phyloP scores from a whole-genome alignment of 2,329 filamentous ascomycete species.

The Leptographium flavum region DNA sequence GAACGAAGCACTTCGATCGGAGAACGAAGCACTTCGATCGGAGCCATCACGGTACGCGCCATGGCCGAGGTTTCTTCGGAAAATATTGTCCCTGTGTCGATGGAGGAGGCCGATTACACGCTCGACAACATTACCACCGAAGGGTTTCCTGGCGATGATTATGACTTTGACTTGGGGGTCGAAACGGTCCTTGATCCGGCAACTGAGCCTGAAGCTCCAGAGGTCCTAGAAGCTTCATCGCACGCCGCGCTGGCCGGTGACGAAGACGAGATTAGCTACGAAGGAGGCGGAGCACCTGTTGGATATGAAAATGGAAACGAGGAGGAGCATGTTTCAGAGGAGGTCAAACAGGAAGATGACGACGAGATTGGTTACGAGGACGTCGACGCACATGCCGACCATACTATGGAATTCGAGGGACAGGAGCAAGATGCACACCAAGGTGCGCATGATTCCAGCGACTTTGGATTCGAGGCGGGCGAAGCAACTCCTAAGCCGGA shows the following conservation, averaged over 20 bases:
- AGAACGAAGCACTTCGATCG: too few species aligned
- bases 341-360: conserved; percentile 9
- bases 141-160: conserved; percentile 14
- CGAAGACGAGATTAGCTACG: conserved; percentile 10
- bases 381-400: conserved; percentile 5
- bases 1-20: too few species aligned
- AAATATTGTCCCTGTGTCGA: conserved; percentile 1
- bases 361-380: conserved; percentile 26
- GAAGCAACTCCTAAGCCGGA: background rate
- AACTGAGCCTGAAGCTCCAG: background rate
- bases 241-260: conserved; percentile 2
- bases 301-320: background rate
- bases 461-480: conserved; percentile 5
- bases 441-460: conserved; percentile 2
- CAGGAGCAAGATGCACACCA: background rate
- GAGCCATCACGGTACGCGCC: background rate
- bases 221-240: background rate
- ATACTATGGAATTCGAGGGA: background rate
- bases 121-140: conserved; percentile 10
- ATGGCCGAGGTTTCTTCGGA: conserved; percentile 12
- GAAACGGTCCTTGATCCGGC: conserved; percentile 5
- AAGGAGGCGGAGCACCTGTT: conserved; percentile 3
- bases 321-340: conserved; percentile 6
- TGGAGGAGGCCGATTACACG: conserved; percentile 12
- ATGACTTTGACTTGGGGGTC: conserved; percentile 19